phyloP scores from a whole-genome alignment of 495 filamentous ascomycete species.

The Penicillium subrubescens region DNA sequence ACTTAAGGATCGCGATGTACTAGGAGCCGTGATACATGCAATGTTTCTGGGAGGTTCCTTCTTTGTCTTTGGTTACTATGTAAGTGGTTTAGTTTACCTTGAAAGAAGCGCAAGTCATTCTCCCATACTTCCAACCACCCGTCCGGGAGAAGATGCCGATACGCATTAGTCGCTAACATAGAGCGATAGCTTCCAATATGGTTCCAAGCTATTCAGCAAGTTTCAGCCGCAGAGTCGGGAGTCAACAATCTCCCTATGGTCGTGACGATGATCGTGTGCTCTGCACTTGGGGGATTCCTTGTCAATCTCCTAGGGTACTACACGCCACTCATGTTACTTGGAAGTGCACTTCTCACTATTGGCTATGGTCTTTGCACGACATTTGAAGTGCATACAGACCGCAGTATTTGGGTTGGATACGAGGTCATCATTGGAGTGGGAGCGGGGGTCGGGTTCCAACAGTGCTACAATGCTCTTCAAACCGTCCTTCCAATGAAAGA shows the following conservation, averaged over 20 bases:
- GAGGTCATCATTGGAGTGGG: conserved; percentile 72
- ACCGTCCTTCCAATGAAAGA: conserved; percentile 63
- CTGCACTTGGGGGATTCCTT: conserved; percentile 59
- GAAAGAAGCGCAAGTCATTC: neutral
- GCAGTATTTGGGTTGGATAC: conserved; percentile 71
- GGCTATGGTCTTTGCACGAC: conserved; percentile 73
- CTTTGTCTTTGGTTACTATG: conserved; percentile 64
- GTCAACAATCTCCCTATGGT: conserved; percentile 78
- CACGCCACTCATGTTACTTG: conserved; percentile 67
- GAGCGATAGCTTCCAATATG: conserved; percentile 71
- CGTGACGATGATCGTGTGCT: conserved; percentile 60
- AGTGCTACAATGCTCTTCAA: conserved; percentile 68
- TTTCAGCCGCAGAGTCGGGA: conserved; percentile 68
- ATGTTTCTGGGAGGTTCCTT: conserved; percentile 63
- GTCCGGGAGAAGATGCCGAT: neutral
- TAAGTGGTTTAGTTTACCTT: conserved; percentile 17
- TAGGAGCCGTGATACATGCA: conserved; percentile 53
- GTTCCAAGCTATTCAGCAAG: conserved; percentile 83
- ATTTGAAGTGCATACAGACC: conserved; percentile 54
- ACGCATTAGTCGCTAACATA: conserved; percentile 5
- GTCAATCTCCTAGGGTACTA: conserved; percentile 74
- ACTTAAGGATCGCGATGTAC: conserved; percentile 68
- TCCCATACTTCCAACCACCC: neutral
- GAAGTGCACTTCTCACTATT: conserved; percentile 59
- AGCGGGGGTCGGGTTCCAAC: conserved; percentile 69